Percentiles rank a stretch among this genome's conserved stretches.
These are phyloP conservation scores for Ganoderma lucidum DNA, from an alignment of 1,284 basidiomycete species.

Conservation along the genomic window DNA sequence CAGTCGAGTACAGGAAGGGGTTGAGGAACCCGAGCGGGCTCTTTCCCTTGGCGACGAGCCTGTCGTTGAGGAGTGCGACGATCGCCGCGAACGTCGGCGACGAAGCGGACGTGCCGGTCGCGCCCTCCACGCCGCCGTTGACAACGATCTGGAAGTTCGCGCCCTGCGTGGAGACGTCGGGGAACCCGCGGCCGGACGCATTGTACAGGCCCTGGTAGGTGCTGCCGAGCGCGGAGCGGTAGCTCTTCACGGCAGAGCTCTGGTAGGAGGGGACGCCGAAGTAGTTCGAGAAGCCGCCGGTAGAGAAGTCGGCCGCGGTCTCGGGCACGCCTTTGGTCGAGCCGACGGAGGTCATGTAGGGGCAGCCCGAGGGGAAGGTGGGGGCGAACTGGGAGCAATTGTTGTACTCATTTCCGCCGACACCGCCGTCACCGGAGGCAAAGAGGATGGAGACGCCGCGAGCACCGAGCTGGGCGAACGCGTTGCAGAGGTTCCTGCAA, in stretches of 20 bases:
- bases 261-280: slow-evolving; percentile 54
- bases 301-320: slow-evolving; percentile 53
- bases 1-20: slow-evolving; percentile 49
- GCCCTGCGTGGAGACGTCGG: slow-evolving; percentile 42
- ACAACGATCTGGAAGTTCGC: slow-evolving; percentile 41
- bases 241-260: slow-evolving; percentile 44
- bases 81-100: slow-evolving; percentile 63
- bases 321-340: slow-evolving; percentile 62
- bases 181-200: slow-evolving; percentile 41
- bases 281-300: slow-evolving; percentile 58
- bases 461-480: slow-evolving; percentile 69
- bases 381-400: slow-evolving; percentile 63
- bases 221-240: slow-evolving; percentile 39
- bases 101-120: slow-evolving; percentile 58
- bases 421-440: slow-evolving; percentile 72
- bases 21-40: slow-evolving; percentile 57
- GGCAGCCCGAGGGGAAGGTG: slow-evolving; percentile 72
- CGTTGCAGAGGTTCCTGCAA: slow-evolving; percentile 53
- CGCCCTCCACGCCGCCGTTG: slow-evolving; percentile 45
- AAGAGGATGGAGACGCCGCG: slow-evolving; percentile 72
- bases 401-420: slow-evolving; percentile 52
- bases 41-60: slow-evolving; percentile 51
- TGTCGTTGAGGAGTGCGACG: slow-evolving; percentile 63
- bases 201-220: slow-evolving; percentile 43
- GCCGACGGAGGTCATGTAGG: slow-evolving; percentile 68